phyloP scores from a whole-genome alignment of 345 rosid species.

The Arabidopsis thaliana region TAIR10.1 NC_003070.9:29887001-29887500 shows the following conservation, averaged over 20 bases:
- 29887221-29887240: conserved; percentile 36
- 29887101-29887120: neutral
- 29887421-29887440: conserved; percentile 28
- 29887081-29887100: neutral
- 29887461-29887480: neutral
- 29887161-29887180: conserved; percentile 15
- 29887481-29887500: neutral
- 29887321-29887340: conserved; percentile 20
- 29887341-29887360: neutral
- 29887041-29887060: neutral
- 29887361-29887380: neutral
- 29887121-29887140: neutral
- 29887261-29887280: conserved; percentile 41
- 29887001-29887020: neutral
- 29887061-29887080: neutral
- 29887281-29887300: neutral
- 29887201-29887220: conserved; percentile 27
- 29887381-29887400: neutral
- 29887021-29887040: conserved; percentile 8
- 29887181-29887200: conserved; percentile 44
- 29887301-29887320: conserved; percentile 5
- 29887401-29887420: neutral
- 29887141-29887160: neutral
- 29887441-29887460: neutral
- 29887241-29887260: conserved; percentile 45